Evolutionary conservation across 352 stramenopile genomes (phyloP), one percentile per base, ranked within the genome.

Genomic region (Elongisporangium anandrum): DNA sequence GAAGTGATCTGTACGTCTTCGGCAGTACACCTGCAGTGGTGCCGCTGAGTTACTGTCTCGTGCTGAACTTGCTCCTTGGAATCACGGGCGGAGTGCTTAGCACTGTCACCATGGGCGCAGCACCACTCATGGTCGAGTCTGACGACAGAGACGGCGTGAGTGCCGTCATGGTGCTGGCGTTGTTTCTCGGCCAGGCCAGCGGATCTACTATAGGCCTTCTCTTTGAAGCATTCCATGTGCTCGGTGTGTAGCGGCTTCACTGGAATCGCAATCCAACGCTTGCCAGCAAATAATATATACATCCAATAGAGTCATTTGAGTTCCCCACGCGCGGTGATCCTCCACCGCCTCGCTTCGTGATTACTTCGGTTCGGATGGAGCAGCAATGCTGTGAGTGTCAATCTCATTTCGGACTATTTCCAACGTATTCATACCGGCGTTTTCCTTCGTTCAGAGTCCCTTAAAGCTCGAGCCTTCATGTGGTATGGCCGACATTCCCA

Each of bases 41-140:
- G 8, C 26, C 26, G 6, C 26, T 38, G 26, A 38, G 26, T 9
- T 81, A 78, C 64, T 72, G 80, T 54, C 68, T 76, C 45, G 23
- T 70, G 12, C 60, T 88, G 52, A 87, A 82, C 66, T 69, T 81
- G 3, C 3, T 68, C 38, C 73, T 90, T 29, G 72, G 77, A 15
- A 34, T 90, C 9, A 65, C 72, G 24, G 83, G 78, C 19, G 77
- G 78, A 10, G 56, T 90, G 38, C 56, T 88, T 23, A 80, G 63
- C 10, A 90, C 78, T 8, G 72, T 90, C 24, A 90, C 81, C 1
- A 87, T 87, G 71, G 75, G 79, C 19, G 61, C 73, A 10, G 79
- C 67, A 2, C 77, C 78, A 7, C 73, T 70, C 19, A 48, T 88
- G 3, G 57, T 88, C 2, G 68, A 79, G 10, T 72, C 72, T 8